Base-by-base conservation (phyloP, 2,329 filamentous ascomycete genomes). In the Ilyonectria robusta region DNA sequence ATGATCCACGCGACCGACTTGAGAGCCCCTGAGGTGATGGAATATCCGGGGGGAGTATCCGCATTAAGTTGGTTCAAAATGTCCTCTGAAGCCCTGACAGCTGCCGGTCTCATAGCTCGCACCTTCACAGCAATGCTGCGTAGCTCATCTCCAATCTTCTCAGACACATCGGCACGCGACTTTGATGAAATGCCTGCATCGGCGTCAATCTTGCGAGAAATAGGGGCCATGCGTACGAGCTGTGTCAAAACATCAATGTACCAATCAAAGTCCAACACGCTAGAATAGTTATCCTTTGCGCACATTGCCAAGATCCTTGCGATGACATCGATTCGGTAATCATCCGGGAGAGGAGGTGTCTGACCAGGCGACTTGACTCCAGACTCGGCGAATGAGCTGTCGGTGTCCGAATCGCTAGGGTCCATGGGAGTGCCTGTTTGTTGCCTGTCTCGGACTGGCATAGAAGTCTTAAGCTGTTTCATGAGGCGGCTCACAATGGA, bases 201-300 rank as follows among this genome's bases (percentile, higher is more conserved):
- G 6, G 76, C 77, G 7, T 84, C 83, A 8, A 76, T 73, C 8
- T 77, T 76, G 44, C 83, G 81, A 53, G 86, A 82, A n/a, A 83
- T 73, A 0, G 84, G 92, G 21, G 91, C 85, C 81, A 93, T 86
- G 77, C 92, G 90, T 46, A 98, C 90, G 15, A 99, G 87, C 77
- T 97, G 94, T 6, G 94, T 92, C 33, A 99, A 84, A 31, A 97
- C 89, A 72, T 96, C 93, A 71, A 98, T 92, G 79, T 98, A 98
- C 96, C 96, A 99, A 72, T 98, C 95, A 79, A 99, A 99, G 78
- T 99, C 95, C 59, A 87, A 84, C 54, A 99, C 86, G 76, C 94
- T 94, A 44, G 88, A 88, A 79, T 98, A 99, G 68, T 94, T 97
- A 71, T 95, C 92, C 70, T 91, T 90, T 9, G 94, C 93, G 79